Conservation (phyloP, 306 rosid genomes). For the Pueraria montana region DNA sequence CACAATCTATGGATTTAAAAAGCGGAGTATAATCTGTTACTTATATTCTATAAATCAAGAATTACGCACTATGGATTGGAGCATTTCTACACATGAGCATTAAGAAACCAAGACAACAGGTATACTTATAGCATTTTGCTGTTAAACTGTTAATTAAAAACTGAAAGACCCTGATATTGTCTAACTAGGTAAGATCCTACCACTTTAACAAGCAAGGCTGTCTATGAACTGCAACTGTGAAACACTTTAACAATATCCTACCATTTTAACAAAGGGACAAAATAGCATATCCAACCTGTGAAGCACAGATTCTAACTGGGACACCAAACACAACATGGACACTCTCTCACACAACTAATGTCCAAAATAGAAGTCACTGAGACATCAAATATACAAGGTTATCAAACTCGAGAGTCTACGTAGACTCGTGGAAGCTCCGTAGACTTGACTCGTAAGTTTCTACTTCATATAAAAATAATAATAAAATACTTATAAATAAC, state of each 20-base stretch:
- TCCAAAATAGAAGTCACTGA: background rate
- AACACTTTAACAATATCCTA: too few relatives aligned
- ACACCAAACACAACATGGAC: background rate
- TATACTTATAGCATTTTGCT: background rate
- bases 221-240: background rate
- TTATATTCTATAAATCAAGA: slow-evolving; percentile 16
- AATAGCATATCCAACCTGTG: background rate
- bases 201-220: slow-evolving; percentile 3
- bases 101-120: too few relatives aligned
- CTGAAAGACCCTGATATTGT: background rate
- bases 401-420: too few relatives aligned
- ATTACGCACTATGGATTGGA: background rate
- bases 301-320: background rate
- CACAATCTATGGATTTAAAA: background rate
- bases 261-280: background rate
- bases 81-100: too few relatives aligned
- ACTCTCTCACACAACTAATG: background rate
- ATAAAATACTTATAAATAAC: too few relatives aligned
- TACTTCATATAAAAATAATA: too few relatives aligned
- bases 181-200: background rate
- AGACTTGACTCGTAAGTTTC: too few relatives aligned
- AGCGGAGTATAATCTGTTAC: background rate
- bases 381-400: background rate
- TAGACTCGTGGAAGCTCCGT: too few relatives aligned
- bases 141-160: slow-evolving; percentile 1